Evolutionary conservation across 139 green algal genomes (phyloP), one percentile per base, ranked within the genome.

Genomic region (Chlorella vulgaris): DNA sequence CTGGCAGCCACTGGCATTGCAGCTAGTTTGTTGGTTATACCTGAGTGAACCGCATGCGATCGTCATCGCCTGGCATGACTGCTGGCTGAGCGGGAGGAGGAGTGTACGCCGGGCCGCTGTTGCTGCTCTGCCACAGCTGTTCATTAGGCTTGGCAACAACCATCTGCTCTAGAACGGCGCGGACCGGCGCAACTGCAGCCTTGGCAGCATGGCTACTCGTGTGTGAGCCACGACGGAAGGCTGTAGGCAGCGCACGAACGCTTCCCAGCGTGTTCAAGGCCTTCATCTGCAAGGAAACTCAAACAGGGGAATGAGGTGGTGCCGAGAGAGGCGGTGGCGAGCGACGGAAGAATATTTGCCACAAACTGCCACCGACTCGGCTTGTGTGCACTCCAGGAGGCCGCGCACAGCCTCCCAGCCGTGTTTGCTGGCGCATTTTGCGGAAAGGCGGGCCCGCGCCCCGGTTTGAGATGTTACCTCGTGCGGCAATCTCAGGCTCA

Each of bases 11-110:
- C n/a, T n/a, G n/a, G n/a, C n/a, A n/a, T n/a, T n/a, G n/a, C n/a
- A n/a, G n/a, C n/a, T n/a, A n/a, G n/a, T n/a, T n/a, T n/a, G n/a
- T n/a, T n/a, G n/a, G n/a, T n/a, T n/a, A n/a, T 29, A 76, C 50
- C 62, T 82, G 55, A 38, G 66, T 61, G 51, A 88, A 88, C 26
- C 80, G 70, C n/a, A 70, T 28, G 39, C 38, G 26, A 73, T 88
- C 83, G 5, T 55, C 42, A 5, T 83, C 80, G 3, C 39, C 83
- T 29, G 83, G 70, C 33, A 2, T 61, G 15, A 40, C 35, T 55
- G 21, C 69, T 1, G 1, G 4, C 29, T 40, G 0, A 18, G 43
- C 42, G 3, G 42, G 21, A 3, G 42, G n/a, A 19, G 26, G 1
- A 24, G 33, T 2, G 5, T 36, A 8, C 0, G 10, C 31, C 10